A percentile compares a stretch with the other conserved stretches of the same genome.
These are phyloP conservation scores for Kodamaea restingae DNA, from an alignment of 805 yeast species.

Conservation along the genomic window DNA sequence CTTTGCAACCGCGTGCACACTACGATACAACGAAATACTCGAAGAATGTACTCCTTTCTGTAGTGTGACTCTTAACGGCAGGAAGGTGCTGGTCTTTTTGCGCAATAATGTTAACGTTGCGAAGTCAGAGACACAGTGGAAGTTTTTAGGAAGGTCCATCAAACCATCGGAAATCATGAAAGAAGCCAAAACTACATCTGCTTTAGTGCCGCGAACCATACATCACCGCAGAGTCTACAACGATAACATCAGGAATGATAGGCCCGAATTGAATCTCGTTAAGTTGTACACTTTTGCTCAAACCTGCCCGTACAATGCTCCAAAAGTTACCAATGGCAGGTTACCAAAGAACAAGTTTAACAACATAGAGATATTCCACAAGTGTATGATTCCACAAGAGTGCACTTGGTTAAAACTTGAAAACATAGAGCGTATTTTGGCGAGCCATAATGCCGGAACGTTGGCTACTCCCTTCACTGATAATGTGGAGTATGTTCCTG, in stretches of 20 bases:
- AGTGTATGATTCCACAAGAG: slow-evolving; percentile 27
- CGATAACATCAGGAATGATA: slow-evolving; percentile 14
- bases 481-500: slow-evolving; percentile 25
- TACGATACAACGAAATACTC: slow-evolving; percentile 25
- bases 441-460: slow-evolving; percentile 10
- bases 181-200: slow-evolving; percentile 18
- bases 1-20: slow-evolving; percentile 18
- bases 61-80: slow-evolving; percentile 13
- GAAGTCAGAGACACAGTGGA: slow-evolving; percentile 34
- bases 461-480: slow-evolving; percentile 5
- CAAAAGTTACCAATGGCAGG: slow-evolving; percentile 8
- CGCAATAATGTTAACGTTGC: slow-evolving; percentile 21
- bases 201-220: slow-evolving; percentile 21
- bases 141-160: slow-evolving; percentile 30
- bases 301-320: slow-evolving; percentile 24
- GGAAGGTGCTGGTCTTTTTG: slow-evolving; percentile 18
- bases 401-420: slow-evolving; percentile 27
- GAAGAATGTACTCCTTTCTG: slow-evolving; percentile 13
- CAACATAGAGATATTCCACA: slow-evolving; percentile 27
- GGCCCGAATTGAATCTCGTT: slow-evolving; percentile 18
- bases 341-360: slow-evolving; percentile 30
- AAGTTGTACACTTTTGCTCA: slow-evolving; percentile 25
- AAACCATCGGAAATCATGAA: slow-evolving; percentile 13
- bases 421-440: slow-evolving; percentile 18
- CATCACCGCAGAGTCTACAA: slow-evolving; percentile 17